phyloP scores from a whole-genome alignment of 805 yeast genomes.

The Lipomyces anomalus region DNA sequence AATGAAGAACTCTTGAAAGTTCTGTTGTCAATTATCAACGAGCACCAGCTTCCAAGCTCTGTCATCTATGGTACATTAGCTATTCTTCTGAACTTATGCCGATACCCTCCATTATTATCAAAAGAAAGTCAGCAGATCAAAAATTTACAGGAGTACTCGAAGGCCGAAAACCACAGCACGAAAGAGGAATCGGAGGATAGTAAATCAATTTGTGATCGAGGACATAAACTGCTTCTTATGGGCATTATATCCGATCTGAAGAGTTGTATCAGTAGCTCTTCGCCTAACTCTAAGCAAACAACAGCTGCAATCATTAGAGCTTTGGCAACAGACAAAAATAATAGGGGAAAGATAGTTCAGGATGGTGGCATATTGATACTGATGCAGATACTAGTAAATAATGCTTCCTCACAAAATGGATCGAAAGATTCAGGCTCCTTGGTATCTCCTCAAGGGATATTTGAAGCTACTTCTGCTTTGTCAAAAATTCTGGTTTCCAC shows the following conservation, averaged over 20 bases:
- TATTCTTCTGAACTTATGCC: conserved; percentile 31
- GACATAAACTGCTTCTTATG: conserved; percentile 28
- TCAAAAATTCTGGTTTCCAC: conserved; percentile 35
- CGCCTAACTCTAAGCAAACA: too few species aligned
- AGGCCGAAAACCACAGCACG: conserved; percentile 24
- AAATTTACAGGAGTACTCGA: conserved; percentile 29
- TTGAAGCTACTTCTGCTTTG: conserved; percentile 29
- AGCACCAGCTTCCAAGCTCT: conserved; percentile 19
- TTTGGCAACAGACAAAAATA: conserved; percentile 15
- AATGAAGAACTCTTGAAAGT: conserved; percentile 22
- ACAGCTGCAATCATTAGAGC: background rate
- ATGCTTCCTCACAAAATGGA: conserved; percentile 25
- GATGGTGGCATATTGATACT: conserved; percentile 32
- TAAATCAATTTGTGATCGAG: conserved; percentile 21
- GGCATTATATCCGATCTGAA: conserved; percentile 22
- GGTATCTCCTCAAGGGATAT: too few species aligned
- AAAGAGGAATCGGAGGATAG: conserved; percentile 22
- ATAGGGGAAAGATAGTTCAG: conserved; percentile 29
- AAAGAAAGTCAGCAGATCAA: conserved; percentile 29
- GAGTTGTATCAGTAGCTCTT: too few species aligned
- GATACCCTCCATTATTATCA: conserved; percentile 32
- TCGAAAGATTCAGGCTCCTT: too few species aligned
- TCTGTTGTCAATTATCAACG: conserved; percentile 13
- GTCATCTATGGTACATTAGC: conserved; percentile 33
- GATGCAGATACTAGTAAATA: conserved; percentile 26